These are phyloP conservation scores for Limonium bicolor DNA, from an alignment of 148 eudicot species.

Conservation along the genomic window DNA sequence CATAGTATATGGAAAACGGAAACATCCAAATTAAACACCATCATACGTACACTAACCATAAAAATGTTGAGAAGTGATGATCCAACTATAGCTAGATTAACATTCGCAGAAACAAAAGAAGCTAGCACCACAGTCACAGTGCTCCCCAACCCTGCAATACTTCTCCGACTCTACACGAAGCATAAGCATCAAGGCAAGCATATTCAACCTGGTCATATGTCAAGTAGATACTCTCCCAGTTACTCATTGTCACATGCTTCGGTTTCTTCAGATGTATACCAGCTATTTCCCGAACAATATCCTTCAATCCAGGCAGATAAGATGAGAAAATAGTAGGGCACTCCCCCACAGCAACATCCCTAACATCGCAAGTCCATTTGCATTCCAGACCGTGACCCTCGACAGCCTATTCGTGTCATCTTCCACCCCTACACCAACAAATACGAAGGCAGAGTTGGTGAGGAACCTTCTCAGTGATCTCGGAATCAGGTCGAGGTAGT, in stretches of 20 bases:
- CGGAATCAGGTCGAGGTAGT: constrained; percentile 10
- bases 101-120: too few relatives aligned
- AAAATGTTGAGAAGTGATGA: too few relatives aligned
- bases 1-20: too few relatives aligned
- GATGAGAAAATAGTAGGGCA: background rate
- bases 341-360: constrained; percentile 1
- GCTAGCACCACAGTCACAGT: too few relatives aligned
- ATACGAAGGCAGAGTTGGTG: constrained; percentile 8
- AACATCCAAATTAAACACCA: too few relatives aligned
- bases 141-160: too few relatives aligned
- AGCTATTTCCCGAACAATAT: constrained; percentile 5
- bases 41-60: too few relatives aligned
- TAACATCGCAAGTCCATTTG: constrained; percentile 1
- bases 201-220: constrained; percentile 12
- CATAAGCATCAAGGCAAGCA: constrained; percentile 20
- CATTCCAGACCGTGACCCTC: constrained; percentile 2
- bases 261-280: constrained; percentile 5
- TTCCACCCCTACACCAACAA: constrained; percentile 19
- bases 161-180: constrained; percentile 15
- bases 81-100: too few relatives aligned
- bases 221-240: constrained; percentile 9
- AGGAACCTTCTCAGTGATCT: constrained; percentile 8
- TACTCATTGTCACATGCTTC: constrained; percentile 2
- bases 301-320: constrained; percentile 7
- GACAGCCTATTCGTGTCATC: constrained; percentile 7